Evolutionary conservation across 805 yeast genomes (phyloP).

Genomic region (Hanseniaspora vineae): DNA sequence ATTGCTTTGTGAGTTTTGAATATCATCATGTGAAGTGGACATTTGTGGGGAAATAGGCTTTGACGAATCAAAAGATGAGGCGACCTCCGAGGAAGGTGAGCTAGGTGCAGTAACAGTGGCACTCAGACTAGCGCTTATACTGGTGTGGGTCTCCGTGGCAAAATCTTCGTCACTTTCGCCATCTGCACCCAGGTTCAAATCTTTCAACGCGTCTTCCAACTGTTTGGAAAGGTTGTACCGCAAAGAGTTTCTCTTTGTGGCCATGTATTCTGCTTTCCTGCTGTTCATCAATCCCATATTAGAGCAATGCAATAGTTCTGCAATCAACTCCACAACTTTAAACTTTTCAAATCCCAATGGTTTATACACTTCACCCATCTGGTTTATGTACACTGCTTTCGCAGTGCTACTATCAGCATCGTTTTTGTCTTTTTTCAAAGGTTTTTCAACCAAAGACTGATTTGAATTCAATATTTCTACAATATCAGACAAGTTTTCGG

Average conservation of each 20-base stretch:
- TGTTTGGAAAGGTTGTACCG: slow-evolving; percentile 38
- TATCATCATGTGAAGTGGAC: too few species aligned
- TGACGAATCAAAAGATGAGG: too few species aligned
- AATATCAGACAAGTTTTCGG: slow-evolving; percentile 46
- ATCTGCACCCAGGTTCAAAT: slow-evolving; percentile 8
- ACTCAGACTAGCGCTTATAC: too few species aligned
- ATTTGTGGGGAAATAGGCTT: too few species aligned
- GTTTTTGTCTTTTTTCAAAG: too few species aligned
- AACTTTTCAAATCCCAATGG: slow-evolving; percentile 87
- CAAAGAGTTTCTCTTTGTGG: slow-evolving; percentile 54
- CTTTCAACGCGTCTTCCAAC: slow-evolving; percentile 23
- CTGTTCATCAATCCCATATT: slow-evolving; percentile 89
- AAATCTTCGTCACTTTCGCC: not conserved
- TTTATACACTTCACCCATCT: slow-evolving; percentile 46
- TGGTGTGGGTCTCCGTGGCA: not conserved
- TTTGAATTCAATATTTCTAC: slow-evolving; percentile 10
- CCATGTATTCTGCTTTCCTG: slow-evolving; percentile 52
- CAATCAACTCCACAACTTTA: slow-evolving; percentile 81
- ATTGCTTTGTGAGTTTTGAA: too few species aligned
- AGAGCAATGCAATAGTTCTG: slow-evolving; percentile 93
- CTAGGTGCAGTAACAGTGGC: too few species aligned
- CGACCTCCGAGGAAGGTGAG: too few species aligned
- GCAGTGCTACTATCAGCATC: too few species aligned
- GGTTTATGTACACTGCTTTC: slow-evolving; percentile 28
- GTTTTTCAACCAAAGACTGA: slow-evolving; percentile 8